A percentile compares a stretch with the other conserved stretches of the same genome.
These are phyloP conservation scores for Buddleja alternifolia DNA, from an alignment of 257 asterid species.

Conservation along the genomic window DNA sequence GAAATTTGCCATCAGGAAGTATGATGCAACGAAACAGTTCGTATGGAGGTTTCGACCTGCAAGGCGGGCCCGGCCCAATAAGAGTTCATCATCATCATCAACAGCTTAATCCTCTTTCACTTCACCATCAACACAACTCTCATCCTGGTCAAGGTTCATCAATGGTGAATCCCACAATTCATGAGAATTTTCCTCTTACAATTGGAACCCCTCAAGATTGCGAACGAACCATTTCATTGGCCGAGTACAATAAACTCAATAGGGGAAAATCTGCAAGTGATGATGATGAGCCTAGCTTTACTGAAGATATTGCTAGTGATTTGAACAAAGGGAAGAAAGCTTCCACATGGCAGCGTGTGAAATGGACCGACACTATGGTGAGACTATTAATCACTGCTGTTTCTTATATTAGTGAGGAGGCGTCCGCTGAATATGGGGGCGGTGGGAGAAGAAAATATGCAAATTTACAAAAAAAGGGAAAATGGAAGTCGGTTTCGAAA, in stretches of 20 bases:
- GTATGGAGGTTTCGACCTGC: slow-evolving; percentile 59
- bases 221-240: slow-evolving; percentile 40
- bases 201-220: slow-evolving; percentile 50
- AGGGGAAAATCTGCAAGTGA: slow-evolving; percentile 59
- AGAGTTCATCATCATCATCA: slow-evolving; percentile 57
- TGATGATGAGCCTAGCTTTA: slow-evolving; percentile 68
- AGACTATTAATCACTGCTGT: slow-evolving; percentile 57
- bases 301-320: slow-evolving; percentile 47
- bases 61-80: slow-evolving; percentile 49
- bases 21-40: slow-evolving; percentile 49
- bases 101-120: slow-evolving; percentile 9
- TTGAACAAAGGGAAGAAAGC: slow-evolving; percentile 41
- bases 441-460: slow-evolving; percentile 41
- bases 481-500: slow-evolving; percentile 63
- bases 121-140: slow-evolving; percentile 41
- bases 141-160: slow-evolving; percentile 46
- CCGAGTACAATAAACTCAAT: slow-evolving; percentile 49
- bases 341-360: slow-evolving; percentile 64
- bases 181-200: slow-evolving; percentile 57
- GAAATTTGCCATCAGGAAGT: slow-evolving; percentile 51
- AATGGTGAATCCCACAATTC: slow-evolving; percentile 45
- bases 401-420: slow-evolving; percentile 58
- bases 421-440: slow-evolving; percentile 38
- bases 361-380: slow-evolving; percentile 61
- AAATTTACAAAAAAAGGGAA: slow-evolving; percentile 55